Evolutionary conservation across 2,329 filamentous ascomycete species (phyloP).

Genomic region (Fusarium longipes): DNA sequence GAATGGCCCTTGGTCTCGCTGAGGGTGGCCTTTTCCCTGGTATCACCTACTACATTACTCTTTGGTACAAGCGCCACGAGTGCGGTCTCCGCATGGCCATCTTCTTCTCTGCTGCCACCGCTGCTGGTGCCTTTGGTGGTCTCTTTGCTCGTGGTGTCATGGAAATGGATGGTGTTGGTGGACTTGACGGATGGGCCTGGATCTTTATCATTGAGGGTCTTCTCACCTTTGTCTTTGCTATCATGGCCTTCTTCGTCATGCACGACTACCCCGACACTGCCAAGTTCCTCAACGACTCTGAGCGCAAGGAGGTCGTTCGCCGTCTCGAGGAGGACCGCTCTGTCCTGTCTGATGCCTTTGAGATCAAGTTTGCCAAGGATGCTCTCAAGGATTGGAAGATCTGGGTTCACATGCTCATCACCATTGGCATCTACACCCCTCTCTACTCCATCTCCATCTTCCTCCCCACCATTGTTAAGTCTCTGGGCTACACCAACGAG

Average conservation of each 20-base stretch:
- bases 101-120: slow-evolving; percentile 67
- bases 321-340: slow-evolving; percentile 59
- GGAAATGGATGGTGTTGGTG: slow-evolving; percentile 64
- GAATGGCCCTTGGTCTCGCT: slow-evolving; percentile 60
- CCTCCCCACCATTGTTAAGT: slow-evolving; percentile 52
- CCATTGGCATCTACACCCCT: slow-evolving; percentile 65
- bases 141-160: slow-evolving; percentile 69
- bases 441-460: slow-evolving; percentile 55
- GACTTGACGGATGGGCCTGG: slow-evolving; percentile 76
- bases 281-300: slow-evolving; percentile 59
- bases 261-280: slow-evolving; percentile 68
- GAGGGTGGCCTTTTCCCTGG: slow-evolving; percentile 72
- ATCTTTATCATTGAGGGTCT: slow-evolving; percentile 79
- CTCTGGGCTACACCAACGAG: slow-evolving; percentile 53
- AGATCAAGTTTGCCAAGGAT: slow-evolving; percentile 64
- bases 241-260: slow-evolving; percentile 62
- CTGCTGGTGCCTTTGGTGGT: slow-evolving; percentile 72
- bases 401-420: slow-evolving; percentile 68
- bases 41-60: slow-evolving; percentile 69
- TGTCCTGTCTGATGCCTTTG: slow-evolving; percentile 66
- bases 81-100: slow-evolving; percentile 70
- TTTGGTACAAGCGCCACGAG: slow-evolving; percentile 70
- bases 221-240: slow-evolving; percentile 58
- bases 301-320: slow-evolving; percentile 57
- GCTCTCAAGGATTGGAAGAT: slow-evolving; percentile 70